Evolutionary conservation across 768 basidiomycete genomes (phyloP).

Genomic region (Serendipita vermifera): DNA sequence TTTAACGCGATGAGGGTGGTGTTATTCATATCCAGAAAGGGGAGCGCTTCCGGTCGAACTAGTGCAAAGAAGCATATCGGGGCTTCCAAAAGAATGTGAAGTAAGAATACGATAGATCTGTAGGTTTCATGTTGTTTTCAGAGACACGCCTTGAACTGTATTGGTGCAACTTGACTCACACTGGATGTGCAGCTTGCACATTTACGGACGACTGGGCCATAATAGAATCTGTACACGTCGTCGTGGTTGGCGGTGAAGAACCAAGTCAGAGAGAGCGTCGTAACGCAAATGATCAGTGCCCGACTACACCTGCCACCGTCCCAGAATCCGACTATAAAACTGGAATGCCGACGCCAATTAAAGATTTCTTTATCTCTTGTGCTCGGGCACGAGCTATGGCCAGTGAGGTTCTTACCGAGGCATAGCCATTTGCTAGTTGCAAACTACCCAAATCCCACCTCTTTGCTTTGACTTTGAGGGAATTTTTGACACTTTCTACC

Average conservation of each 20-base stretch:
- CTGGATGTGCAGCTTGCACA: neutral
- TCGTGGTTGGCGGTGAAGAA: neutral
- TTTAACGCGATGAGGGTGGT: slow-evolving; percentile 65
- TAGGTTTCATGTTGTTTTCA: no score
- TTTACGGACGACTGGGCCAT: neutral
- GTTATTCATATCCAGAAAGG: slow-evolving; percentile 72
- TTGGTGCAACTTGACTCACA: no score
- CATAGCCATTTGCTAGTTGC: slow-evolving; percentile 93
- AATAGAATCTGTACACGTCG: neutral
- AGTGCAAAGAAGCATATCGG: slow-evolving; percentile 62
- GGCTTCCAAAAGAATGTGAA: slow-evolving; percentile 68
- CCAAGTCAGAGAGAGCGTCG: neutral
- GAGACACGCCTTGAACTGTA: no score
- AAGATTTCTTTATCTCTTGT: slow-evolving; percentile 57
- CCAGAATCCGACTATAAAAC: slow-evolving; percentile 47
- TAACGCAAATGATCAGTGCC: neutral
- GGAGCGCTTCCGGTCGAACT: slow-evolving; percentile 29
- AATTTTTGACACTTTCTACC: slow-evolving; percentile 74
- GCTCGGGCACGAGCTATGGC: slow-evolving; percentile 91
- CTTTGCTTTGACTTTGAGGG: slow-evolving; percentile 77
- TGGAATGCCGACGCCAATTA: neutral
- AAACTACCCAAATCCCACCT: slow-evolving; percentile 95
- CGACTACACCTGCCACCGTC: slow-evolving; percentile 20
- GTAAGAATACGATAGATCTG: slow-evolving; percentile 57
- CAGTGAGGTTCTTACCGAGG: slow-evolving; percentile 94